Conservation (phyloP, 371 early-diverging fungal species). For the Mucor mucedo region DNA sequence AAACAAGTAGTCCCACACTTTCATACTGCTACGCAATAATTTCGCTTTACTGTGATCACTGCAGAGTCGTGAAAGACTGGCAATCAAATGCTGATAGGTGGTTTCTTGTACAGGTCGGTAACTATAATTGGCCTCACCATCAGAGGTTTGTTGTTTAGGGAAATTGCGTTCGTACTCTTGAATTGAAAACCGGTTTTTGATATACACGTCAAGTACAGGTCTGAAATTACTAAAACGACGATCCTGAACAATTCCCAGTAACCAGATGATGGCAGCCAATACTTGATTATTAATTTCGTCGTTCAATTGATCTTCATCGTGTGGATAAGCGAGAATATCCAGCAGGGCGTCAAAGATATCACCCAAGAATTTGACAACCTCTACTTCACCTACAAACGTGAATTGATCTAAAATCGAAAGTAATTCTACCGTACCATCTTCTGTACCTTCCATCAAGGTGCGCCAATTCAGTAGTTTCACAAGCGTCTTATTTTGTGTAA, state of each 20-base stretch:
- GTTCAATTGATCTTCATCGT: constrained; percentile 15
- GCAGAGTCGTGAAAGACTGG: constrained; percentile 53
- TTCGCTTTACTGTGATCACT: constrained; percentile 54
- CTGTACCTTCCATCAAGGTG: constrained; percentile 23
- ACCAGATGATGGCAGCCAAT: constrained; percentile 60
- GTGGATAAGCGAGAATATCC: constrained; percentile 56
- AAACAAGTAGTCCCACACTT: constrained; percentile 72
- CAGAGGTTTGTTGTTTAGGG: background rate
- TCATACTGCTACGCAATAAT: constrained; percentile 65
- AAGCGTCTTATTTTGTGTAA: constrained; percentile 69
- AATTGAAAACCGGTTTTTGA: constrained; percentile 57
- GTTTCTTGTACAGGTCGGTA: constrained; percentile 18
- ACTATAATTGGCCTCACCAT: constrained; percentile 9
- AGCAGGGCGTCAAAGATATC: constrained; percentile 71
- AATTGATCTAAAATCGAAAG: constrained; percentile 63
- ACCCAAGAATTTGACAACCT: constrained; percentile 73
- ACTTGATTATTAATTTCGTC: constrained; percentile 43
- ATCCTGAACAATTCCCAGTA: constrained; percentile 67
- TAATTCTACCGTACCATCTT: constrained; percentile 45
- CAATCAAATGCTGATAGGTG: constrained; percentile 48
- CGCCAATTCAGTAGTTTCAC: constrained; percentile 74
- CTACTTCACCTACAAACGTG: constrained; percentile 68
- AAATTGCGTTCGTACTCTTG: constrained; percentile 29
- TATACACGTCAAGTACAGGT: constrained; percentile 66
- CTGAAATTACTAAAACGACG: constrained; percentile 70